A percentile compares a stretch with the other conserved stretches of the same genome.
Conservation (phyloP, 176 grass and related monocot genomes). For the Oryza officinalis region DNA sequence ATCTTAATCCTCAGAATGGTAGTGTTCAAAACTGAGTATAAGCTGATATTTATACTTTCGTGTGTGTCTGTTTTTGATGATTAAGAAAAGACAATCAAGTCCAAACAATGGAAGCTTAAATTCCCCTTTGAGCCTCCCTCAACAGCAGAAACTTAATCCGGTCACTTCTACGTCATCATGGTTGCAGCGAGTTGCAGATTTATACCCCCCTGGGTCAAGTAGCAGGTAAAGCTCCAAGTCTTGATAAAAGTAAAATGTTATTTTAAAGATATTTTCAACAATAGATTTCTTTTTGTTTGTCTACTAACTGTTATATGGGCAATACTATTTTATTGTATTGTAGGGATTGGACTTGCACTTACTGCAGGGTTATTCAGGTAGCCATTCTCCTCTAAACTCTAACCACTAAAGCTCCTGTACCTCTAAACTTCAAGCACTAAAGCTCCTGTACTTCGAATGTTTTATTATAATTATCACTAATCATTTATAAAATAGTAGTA, state of each 20-base stretch:
- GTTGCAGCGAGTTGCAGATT: conserved; percentile 70
- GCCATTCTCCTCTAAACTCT: conserved; percentile 19
- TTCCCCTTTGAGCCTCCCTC: conserved; percentile 35
- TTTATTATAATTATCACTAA: conserved; percentile 4
- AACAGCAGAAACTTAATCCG: conserved; percentile 50
- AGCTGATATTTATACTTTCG: conserved; percentile 50
- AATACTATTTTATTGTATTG: conserved; percentile 41
- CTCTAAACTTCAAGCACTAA: conserved; percentile 15
- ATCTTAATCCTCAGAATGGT: conserved; percentile 35
- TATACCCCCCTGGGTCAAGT: conserved; percentile 76
- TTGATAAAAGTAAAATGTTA: neutral
- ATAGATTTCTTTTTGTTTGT: conserved; percentile 7
- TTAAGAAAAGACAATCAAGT: conserved; percentile 99
- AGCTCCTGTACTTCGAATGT: conserved; percentile 5
- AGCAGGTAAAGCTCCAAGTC: conserved; percentile 59
- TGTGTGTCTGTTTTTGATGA: conserved; percentile 75
- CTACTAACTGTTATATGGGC: conserved; percentile 15
- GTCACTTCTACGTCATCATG: conserved; percentile 48
- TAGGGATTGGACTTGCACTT: conserved; percentile 94
- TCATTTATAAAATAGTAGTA: neutral
- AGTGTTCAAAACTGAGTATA: conserved; percentile 28
- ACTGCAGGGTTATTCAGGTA: conserved; percentile 90
- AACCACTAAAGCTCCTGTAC: conserved; percentile 11
- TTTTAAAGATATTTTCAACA: conserved; percentile 11
- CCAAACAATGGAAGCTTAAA: conserved; percentile 65